Base-by-base conservation (phyloP, 2,329 filamentous ascomycete genomes). In the Phialocephala subalpina region DNA sequence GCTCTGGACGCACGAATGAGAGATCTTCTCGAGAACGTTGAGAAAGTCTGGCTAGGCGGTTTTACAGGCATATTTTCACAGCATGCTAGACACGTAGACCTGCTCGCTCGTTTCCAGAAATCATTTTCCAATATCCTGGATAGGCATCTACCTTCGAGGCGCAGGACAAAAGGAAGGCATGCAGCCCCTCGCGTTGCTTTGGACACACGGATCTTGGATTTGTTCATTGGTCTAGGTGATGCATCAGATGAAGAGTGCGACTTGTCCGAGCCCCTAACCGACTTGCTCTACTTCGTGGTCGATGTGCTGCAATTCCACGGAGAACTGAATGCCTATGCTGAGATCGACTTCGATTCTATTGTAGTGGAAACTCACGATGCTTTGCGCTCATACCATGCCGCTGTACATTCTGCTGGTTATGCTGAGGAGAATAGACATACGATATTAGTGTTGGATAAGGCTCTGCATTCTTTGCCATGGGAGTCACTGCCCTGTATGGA, bases 291-390 rank as follows among this genome's bases (percentile, higher is more conserved):
- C 80, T 98, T 98, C 76, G 92, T 98, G 0, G 90, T 99, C 6
- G 96, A 99, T 74, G 94, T 98, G 60, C 83, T 99, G 2, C 96
- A 98, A 77, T 98, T 99, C 78, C 93, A 97, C 72, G 96, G 96
- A 18, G 97, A 99, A 80, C 87, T 90, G 57, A 99, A 98, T 76
- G 96, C 97, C 0, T 97, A 97, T 78, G 96, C 99, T 73, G 96
- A 99, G 80, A 92, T 99, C 69, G 95, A 98, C 78, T 97, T 98
- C 75, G 96, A 99, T 70, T 82, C 86, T 71, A 97, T 99, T 87
- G 89, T 94, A 5, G 85, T 98, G 45, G 94, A 97, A 73, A 93
- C 92, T 0, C 86, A 93, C 45, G 95, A 97, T 78, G 93, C 94
- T 1, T 81, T 99, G 29, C 87, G 90, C 58, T 86, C 88, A 0